Evolutionary conservation across 169 alveolate species (phyloP).

Genomic region (Plasmodium reichenowi): DNA sequence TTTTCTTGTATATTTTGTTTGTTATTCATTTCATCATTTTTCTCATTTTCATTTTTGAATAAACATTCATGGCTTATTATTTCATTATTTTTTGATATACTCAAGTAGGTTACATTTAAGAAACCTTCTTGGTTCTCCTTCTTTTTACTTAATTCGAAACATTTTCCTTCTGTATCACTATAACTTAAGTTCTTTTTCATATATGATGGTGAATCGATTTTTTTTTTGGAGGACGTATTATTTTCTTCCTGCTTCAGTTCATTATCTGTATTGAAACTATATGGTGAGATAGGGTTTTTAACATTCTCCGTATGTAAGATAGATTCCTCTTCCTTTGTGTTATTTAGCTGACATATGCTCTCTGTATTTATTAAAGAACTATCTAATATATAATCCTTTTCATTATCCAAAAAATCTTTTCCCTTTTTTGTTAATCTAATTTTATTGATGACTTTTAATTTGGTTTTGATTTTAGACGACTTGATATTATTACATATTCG

Average conservation of each 20-base stretch:
- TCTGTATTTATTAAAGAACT: background rate
- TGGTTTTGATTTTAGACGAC: slow-evolving; percentile 21
- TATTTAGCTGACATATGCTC: background rate
- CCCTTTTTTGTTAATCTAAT: slow-evolving; percentile 55
- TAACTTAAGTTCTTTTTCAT: slow-evolving; percentile 5
- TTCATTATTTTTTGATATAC: background rate
- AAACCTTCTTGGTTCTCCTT: background rate
- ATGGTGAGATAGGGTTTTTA: background rate
- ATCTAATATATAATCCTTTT: slow-evolving; percentile 9
- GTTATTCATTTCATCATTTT: too few relatives aligned
- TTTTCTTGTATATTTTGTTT: too few relatives aligned
- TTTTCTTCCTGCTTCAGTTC: too few relatives aligned
- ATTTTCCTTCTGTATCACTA: slow-evolving; percentile 29
- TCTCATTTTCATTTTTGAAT: background rate
- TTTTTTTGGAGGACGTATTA: background rate
- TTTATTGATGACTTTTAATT: slow-evolving; percentile 29
- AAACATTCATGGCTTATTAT: background rate
- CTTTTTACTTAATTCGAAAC: too few relatives aligned
- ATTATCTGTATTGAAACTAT: slow-evolving; percentile 1
- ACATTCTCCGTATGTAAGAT: slow-evolving; percentile 14
- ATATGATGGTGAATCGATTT: background rate
- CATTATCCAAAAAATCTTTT: slow-evolving; percentile 15
- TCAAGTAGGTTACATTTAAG: background rate
- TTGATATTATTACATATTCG: background rate
- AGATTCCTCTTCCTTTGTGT: background rate